Evolutionary conservation across 441 rosid genomes (phyloP), one percentile per base, ranked within the genome.

Genomic region (Adansonia madagascariensis): DNA sequence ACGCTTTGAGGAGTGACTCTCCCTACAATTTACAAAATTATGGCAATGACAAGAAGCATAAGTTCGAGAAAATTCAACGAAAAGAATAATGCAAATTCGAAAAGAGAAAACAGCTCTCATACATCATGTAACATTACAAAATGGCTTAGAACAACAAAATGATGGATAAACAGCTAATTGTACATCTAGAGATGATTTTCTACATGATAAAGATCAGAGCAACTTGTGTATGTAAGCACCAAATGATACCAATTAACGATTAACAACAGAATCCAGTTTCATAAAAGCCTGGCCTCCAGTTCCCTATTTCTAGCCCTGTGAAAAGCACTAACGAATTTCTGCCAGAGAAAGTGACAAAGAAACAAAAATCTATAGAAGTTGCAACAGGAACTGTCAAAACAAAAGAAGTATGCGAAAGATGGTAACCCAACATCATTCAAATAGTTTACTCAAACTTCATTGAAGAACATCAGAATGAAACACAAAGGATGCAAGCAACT

Each of bases 1-100:
- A 90, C 91, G 78, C 92, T 88, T 85, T 90, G 85, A 73, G 91
- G 86, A 27, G 89, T 90, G 77, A 85, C 94, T 82, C 89, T 88
- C 80, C 91, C 94, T 90, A 82, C 81, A 83, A 24, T 35, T 43
- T 65, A 52, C 27, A 69, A 73, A 46, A 79, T 72, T 62, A 39
- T 47, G 64, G 71, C 79, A 82, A 74, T 35, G 61, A 44, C 18
- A 22, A 27, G 43, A 24, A 60, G 55, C 41, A 50, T 31, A 41
- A 53, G 44, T 46, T 27, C 3, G 2, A 64, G 72, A 69, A 64
- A 67, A 41, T 9, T 27, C 49, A 44, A 47, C 24, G 67, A 20
- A 77, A 27, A 73, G 64, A 41, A 27, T 22, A 3, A 3, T 47
- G 15, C 68, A 62, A 17, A 27, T n/a, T 47, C 15, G 46, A 27